phyloP scores from a whole-genome alignment of 2,329 filamentous ascomycete genomes.

The Cercospora canescens region DNA sequence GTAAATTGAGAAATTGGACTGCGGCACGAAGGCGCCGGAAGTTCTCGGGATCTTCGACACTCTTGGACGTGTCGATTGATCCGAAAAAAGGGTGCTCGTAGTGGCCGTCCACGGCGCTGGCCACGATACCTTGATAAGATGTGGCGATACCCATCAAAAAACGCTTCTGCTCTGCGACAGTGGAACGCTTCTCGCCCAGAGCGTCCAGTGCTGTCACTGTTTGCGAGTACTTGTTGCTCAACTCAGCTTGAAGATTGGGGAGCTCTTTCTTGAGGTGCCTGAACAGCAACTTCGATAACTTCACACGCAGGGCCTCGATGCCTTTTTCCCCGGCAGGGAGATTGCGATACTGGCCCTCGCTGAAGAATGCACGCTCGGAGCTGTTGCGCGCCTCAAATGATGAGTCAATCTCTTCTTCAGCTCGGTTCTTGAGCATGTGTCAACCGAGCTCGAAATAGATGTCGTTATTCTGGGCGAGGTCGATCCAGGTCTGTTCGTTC shows the following conservation, averaged over 20 bases:
- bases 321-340: conserved; percentile 43
- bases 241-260: conserved; percentile 36
- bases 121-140: conserved; percentile 47
- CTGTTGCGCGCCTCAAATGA: conserved; percentile 43
- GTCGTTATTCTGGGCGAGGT: conserved; percentile 42
- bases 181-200: conserved; percentile 53
- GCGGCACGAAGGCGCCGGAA: conserved; percentile 54
- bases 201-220: conserved; percentile 39
- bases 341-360: conserved; percentile 30
- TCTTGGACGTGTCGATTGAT: conserved; percentile 28
- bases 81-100: conserved; percentile 57
- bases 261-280: conserved; percentile 39
- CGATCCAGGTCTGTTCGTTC: conserved; percentile 44
- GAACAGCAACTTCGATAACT: conserved; percentile 54
- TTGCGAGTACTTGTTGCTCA: conserved; percentile 31
- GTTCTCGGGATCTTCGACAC: conserved; percentile 25
- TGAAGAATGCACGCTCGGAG: conserved; percentile 40
- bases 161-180: conserved; percentile 48
- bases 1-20: conserved; percentile 51
- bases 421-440: conserved; percentile 55
- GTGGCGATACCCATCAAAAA: conserved; percentile 52
- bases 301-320: conserved; percentile 48
- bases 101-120: conserved; percentile 51
- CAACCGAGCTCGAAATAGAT: conserved; percentile 49
- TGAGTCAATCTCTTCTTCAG: conserved; percentile 36